Conservation (phyloP, 352 stramenopile genomes). For the Phytophthora pini region DNA sequence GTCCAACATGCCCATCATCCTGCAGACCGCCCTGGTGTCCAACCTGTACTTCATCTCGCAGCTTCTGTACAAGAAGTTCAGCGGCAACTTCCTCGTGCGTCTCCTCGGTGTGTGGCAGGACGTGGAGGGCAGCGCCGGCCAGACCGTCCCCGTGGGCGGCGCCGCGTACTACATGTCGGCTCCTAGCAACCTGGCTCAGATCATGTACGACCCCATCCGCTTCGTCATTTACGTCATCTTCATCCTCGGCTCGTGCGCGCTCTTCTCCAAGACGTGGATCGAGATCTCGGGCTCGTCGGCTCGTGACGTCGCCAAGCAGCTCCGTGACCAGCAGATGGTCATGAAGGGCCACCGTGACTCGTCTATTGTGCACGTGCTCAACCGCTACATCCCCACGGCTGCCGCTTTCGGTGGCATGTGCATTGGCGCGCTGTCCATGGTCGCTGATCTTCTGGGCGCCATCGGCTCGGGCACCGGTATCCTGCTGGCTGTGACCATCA, state of each 20-base stretch:
- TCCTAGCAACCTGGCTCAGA: constrained; percentile 95
- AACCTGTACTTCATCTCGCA: constrained; percentile 99
- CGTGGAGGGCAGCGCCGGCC: constrained; percentile 93
- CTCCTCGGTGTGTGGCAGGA: constrained; percentile 99
- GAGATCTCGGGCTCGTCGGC: constrained; percentile 98
- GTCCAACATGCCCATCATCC: constrained; percentile 99
- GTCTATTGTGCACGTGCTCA: constrained; percentile 98
- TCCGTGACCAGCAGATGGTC: constrained; percentile 99
- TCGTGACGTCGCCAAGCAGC: constrained; percentile 98
- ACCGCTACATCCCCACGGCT: constrained; percentile 99
- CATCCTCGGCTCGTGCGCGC: constrained; percentile 97
- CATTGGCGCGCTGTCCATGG: constrained; percentile 98
- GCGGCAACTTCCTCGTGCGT: constrained; percentile 97
- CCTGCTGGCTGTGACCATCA: constrained; percentile 99
- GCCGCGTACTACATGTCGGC: constrained; percentile 99
- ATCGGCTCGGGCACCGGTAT: constrained; percentile 99
- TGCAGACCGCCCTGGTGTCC: constrained; percentile 98
- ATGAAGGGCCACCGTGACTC: constrained; percentile 99
- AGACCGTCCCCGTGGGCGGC: constrained; percentile 97
- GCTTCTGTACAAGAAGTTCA: constrained; percentile 99
- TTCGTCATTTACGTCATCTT: constrained; percentile 99
- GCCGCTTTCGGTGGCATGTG: constrained; percentile 99
- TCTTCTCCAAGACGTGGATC: constrained; percentile 99
- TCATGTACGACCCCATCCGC: constrained; percentile 98
- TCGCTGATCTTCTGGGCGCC: constrained; percentile 98